Conservation (phyloP, 176 grass and related monocot genomes). For the Ensete ventricosum region DNA sequence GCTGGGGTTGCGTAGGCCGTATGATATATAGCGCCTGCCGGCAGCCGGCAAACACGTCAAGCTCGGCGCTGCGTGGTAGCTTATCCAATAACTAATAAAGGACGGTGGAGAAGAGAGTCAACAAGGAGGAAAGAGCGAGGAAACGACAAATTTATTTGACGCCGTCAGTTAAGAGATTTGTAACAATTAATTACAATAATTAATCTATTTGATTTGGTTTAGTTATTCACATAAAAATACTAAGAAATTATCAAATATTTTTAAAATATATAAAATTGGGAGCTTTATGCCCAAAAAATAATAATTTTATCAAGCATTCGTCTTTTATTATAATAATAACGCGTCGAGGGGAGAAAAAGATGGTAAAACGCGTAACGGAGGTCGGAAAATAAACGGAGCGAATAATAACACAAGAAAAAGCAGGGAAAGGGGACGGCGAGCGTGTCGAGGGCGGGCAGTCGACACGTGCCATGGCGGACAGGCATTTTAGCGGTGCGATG, state of each 20-base stretch:
- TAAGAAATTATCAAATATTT: no score
- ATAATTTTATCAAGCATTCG: no score
- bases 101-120: constrained; percentile 1
- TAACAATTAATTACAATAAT: neutral
- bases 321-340: no score
- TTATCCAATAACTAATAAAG: neutral
- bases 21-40: neutral
- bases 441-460: neutral
- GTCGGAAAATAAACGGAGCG: neutral
- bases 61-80: neutral
- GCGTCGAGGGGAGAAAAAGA: no score
- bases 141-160: constrained; percentile 1
- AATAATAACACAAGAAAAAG: neutral
- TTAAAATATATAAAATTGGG: no score
- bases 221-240: no score
- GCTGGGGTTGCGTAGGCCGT: no score
- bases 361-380: neutral
- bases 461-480: neutral
- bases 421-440: neutral
- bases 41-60: neutral
- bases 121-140: neutral
- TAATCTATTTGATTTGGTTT: no score
- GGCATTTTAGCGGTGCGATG: neutral
- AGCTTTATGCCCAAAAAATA: no score
- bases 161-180: neutral